Base-by-base conservation (phyloP, 345 rosid genomes). In the Rhizophora mangle region DNA sequence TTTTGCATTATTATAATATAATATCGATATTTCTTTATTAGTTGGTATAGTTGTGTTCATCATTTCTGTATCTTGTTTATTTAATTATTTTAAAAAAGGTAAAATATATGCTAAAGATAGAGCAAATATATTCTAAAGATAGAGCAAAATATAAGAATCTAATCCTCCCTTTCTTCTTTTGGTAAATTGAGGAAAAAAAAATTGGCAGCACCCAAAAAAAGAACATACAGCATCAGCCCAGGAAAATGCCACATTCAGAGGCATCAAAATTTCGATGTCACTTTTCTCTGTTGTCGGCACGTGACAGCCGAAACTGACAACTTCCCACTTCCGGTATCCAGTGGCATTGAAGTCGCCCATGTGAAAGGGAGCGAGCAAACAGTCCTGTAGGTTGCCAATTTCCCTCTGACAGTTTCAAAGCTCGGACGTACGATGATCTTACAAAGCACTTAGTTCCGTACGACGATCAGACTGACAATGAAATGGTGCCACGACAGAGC, bases 361-460 rank as follows among this genome's bases (percentile, higher is more conserved):
- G 37, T 68, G 75, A 74, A 46, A 57, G 9, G 16, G 55, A 74
- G 76, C 86, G 91, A 83, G 32, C 74, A 79, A 84, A 85, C 89
- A 86, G 66, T 69, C 60, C 70, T 90, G 93, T 88, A 91, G 89
- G 89, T 85, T 84, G 89, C 92, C 85, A 85, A 85, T 84, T 84
- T 43, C 80, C 74, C 81, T 10, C 85, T 29, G 89, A 84, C 92
- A 82, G 68, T 53, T 52, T 36, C 52, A 1, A 6, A 3, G 5
- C 19, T 15, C 10, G 16, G 18, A 15, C 16, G 18, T 11, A 39
- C 49, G 16, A 11, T 43, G 47, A 10, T 43, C 37, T 34, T 7
- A 34, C 37, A 34, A 6, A 7, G 8, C 6, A 34, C 7, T 1
- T 7, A 34, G 16, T 2, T 13, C 16, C 47, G 47, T 11, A 43